Base-by-base conservation (phyloP, 768 basidiomycete genomes). In the Mycena pura region DNA sequence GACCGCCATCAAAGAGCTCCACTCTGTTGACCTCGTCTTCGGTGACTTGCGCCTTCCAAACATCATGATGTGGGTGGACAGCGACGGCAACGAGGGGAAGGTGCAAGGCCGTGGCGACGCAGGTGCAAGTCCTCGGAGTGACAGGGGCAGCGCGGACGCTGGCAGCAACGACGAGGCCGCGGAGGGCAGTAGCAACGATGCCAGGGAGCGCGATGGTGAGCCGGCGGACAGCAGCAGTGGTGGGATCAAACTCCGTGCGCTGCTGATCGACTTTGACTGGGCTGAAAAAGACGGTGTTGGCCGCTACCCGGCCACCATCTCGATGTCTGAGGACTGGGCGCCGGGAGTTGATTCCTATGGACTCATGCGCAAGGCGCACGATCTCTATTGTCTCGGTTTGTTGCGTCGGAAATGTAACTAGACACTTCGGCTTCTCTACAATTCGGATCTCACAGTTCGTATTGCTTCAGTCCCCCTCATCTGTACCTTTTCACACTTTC, bases 221-320 rank as follows among this genome's bases (percentile, higher is more conserved):
- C 28, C 29, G 14, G 46, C 46, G n/a, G 6, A 32, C 21, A 49
- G 31, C 46, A n/a, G 34, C 43, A 28, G 53, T n/a, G 54, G 25
- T 6, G 34, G 34, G 10, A 8, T 25, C 53, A 27, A 45, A 21
- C 3, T 44, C 28, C 40, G 19, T 19, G 52, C 52, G 15, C n/a
- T 53, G 2, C 52, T 53, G 15, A 32, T 53, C n/a, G 55, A 57
- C 38, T 47, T 57, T 13, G 55, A 57, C 11, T 53, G 52, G 52
- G 10, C 28, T 5, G 39, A 41, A 38, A 17, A 48, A 24, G 56
- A 39, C 14, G 56, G 47, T 13, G 38, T 40, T 43, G 56, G 56
- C 14, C 45, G 56, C 36, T 57, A 57, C 47, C 56, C 56, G 19
- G 46, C 56, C 15, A 48, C 46, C 21, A 48, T 57, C 38, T 57